phyloP scores from a whole-genome alignment of 2,329 filamentous ascomycete species.

The Dendrostoma leiphaemia region DNA sequence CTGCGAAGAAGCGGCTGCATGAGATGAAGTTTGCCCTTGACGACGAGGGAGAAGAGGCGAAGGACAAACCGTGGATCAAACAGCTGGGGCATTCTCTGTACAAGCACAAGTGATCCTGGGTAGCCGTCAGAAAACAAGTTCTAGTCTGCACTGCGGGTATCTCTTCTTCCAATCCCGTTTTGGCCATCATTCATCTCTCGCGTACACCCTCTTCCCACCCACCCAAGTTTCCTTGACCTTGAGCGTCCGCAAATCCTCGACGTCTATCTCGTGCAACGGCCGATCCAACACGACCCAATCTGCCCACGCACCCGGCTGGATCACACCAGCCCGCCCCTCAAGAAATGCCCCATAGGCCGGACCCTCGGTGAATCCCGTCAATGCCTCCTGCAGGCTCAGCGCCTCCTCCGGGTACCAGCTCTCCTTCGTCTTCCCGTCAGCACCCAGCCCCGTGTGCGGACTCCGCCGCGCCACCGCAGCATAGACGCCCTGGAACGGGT shows the following conservation, averaged over 20 bases:
- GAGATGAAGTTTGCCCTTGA: constrained; percentile 24
- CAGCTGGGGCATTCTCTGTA: constrained; percentile 17
- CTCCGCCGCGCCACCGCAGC: constrained; percentile 62
- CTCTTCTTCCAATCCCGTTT: neutral
- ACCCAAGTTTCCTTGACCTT: constrained; percentile 68
- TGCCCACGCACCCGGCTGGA: constrained; percentile 59
- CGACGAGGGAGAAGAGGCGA: constrained; percentile 14
- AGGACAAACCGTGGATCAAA: constrained; percentile 16
- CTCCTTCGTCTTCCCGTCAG: constrained; percentile 38
- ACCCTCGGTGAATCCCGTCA: constrained; percentile 60
- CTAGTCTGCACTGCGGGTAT: no score
- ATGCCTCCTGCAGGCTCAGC: constrained; percentile 56
- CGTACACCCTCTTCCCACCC: constrained; percentile 52
- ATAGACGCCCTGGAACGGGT: constrained; percentile 67
- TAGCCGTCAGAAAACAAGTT: neutral
- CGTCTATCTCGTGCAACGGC: constrained; percentile 47
- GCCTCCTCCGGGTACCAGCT: constrained; percentile 62
- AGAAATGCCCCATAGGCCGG: constrained; percentile 59
- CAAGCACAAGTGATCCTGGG: constrained; percentile 13
- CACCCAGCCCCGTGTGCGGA: constrained; percentile 53
- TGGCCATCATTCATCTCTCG: constrained; percentile 21
- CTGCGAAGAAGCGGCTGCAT: constrained; percentile 33
- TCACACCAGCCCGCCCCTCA: constrained; percentile 57
- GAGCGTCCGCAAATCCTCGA: constrained; percentile 52
- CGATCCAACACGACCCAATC: constrained; percentile 70